phyloP scores from a whole-genome alignment of 768 basidiomycete genomes.

The Daedaleopsis sinensis region DNA sequence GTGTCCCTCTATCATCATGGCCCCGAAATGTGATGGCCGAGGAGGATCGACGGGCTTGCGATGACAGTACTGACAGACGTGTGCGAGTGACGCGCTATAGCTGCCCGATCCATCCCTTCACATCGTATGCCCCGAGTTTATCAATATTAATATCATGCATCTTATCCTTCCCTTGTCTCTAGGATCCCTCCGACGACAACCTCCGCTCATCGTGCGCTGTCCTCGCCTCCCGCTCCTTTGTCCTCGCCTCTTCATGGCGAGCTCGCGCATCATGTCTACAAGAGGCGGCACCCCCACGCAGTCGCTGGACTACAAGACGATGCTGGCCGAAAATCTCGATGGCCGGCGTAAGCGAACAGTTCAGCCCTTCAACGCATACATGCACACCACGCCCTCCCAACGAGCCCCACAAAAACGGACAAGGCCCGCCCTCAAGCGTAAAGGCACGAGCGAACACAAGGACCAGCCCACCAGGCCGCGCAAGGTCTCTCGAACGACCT shows the following conservation, averaged over 20 bases:
- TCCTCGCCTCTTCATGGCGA: neutral
- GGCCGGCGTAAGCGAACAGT: no score
- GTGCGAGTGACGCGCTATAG: conserved; percentile 12
- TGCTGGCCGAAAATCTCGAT: neutral
- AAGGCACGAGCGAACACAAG: neutral
- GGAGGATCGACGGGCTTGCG: conserved; percentile 2
- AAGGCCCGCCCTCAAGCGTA: conserved; percentile 7
- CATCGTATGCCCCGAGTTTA: neutral
- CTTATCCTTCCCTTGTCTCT: neutral
- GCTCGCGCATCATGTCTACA: neutral
- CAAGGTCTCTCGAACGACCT: conserved; percentile 1
- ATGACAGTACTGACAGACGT: conserved; percentile 7
- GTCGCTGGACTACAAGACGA: neutral
- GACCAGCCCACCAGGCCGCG: neutral
- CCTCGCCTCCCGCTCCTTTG: neutral
- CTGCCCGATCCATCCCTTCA: no score
- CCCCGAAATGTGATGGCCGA: neutral
- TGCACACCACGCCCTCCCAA: neutral
- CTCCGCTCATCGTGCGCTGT: neutral
- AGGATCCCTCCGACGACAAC: conserved; percentile 1
- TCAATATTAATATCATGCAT: no score
- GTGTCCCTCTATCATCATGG: neutral
- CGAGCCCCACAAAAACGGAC: neutral
- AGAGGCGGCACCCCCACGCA: no score
- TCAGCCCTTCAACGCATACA: neutral